Percentiles rank a stretch among this genome's conserved stretches.
These are phyloP conservation scores for Hordeum vulgare DNA, from an alignment of 176 grass and related monocot species.

Conservation along the genomic window MorexV3_pseudomolecules_assembly NC_058521.1:604291796-604292295, in stretches of 20 bases:
- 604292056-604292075: constrained; percentile 80
- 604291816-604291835: no score
- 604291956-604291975: background rate
- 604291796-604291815: no score
- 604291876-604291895: background rate
- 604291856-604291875: no score
- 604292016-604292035: background rate
- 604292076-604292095: constrained; percentile 80
- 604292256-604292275: background rate
- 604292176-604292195: constrained; percentile 38
- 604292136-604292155: constrained; percentile 53
- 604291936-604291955: background rate
- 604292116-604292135: constrained; percentile 24
- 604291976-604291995: background rate
- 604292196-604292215: constrained; percentile 50
- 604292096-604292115: constrained; percentile 32
- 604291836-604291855: no score
- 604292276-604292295: background rate
- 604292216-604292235: constrained; percentile 49
- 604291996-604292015: background rate
- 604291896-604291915: background rate
- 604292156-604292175: constrained; percentile 47
- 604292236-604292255: background rate
- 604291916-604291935: background rate
- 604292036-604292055: background rate